Conservation (phyloP, 1,284 basidiomycete species). For the Trichosporon faecale region DNA sequence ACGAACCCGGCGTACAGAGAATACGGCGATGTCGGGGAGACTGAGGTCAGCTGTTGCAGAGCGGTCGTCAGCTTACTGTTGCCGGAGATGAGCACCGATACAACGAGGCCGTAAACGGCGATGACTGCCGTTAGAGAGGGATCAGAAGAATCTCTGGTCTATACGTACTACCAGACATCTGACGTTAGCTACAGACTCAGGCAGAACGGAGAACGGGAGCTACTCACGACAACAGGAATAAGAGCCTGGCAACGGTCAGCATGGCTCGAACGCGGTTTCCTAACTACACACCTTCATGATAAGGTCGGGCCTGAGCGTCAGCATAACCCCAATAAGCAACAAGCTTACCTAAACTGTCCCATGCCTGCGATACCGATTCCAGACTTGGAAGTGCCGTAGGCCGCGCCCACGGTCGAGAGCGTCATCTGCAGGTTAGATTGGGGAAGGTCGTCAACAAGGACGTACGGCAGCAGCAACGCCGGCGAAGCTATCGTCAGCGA, state of each 20-base stretch:
- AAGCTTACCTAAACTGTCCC: slow-evolving; percentile 68
- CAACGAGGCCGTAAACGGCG: slow-evolving; percentile 58
- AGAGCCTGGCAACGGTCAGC: slow-evolving; percentile 19
- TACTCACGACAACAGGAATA: slow-evolving; percentile 63
- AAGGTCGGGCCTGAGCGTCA: slow-evolving; percentile 69
- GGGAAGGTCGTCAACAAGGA: slow-evolving; percentile 1
- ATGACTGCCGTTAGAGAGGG: slow-evolving; percentile 48
- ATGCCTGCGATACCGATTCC: slow-evolving; percentile 97
- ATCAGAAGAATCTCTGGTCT: neutral
- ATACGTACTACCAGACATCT: slow-evolving; percentile 68
- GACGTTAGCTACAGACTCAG: slow-evolving; percentile 13
- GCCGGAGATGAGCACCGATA: slow-evolving; percentile 65
- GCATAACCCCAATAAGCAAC: neutral
- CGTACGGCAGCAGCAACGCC: slow-evolving; percentile 46
- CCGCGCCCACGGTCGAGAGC: slow-evolving; percentile 74
- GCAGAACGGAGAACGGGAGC: too few species aligned
- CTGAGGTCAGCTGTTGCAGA: slow-evolving; percentile 52
- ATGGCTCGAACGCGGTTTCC: too few species aligned
- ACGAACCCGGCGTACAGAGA: slow-evolving; percentile 79
- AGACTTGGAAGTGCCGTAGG: slow-evolving; percentile 94
- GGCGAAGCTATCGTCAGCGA: slow-evolving; percentile 37
- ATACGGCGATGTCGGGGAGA: slow-evolving; percentile 57
- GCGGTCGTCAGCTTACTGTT: slow-evolving; percentile 54
- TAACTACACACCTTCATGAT: slow-evolving; percentile 82
- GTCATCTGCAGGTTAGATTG: slow-evolving; percentile 40